phyloP scores from a whole-genome alignment of 1,139 yeast genomes.

The Geotrichum siamense region DNA sequence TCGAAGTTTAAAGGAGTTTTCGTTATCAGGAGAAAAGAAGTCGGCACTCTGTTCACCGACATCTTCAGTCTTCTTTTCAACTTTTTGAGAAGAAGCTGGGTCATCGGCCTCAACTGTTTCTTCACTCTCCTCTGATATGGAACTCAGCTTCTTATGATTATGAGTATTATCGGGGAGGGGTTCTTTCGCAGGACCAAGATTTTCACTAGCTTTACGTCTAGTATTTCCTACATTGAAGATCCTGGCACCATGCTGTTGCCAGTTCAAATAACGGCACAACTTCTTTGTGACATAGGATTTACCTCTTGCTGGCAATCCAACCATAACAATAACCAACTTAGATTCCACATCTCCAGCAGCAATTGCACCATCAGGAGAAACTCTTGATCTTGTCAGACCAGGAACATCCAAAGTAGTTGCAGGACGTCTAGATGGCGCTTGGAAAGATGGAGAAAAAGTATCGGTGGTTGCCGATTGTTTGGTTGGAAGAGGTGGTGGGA shows the following conservation, averaged over 20 bases:
- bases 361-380: constrained; percentile 76
- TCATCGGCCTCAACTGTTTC: constrained; percentile 12
- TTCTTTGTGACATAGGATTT: constrained; percentile 89
- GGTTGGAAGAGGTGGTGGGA: neutral
- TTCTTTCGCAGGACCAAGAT: constrained; percentile 61
- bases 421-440: constrained; percentile 28
- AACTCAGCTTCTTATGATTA: neutral
- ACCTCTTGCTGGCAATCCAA: constrained; percentile 89
- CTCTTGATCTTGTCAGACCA: constrained; percentile 78
- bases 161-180: constrained; percentile 60
- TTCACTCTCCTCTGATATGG: neutral
- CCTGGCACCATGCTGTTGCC: constrained; percentile 85
- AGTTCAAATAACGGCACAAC: constrained; percentile 76
- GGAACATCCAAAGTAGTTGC: constrained; percentile 89
- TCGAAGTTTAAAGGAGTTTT: constrained; percentile 55
- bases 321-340: constrained; percentile 87
- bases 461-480: neutral
- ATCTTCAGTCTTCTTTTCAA: constrained; percentile 5
- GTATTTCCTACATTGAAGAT: constrained; percentile 95
- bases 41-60: constrained; percentile 46
- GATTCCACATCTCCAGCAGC: constrained; percentile 69
- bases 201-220: constrained; percentile 58
- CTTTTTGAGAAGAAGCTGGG: neutral
- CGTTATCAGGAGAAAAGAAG: constrained; percentile 79
- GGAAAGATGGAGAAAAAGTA: constrained; percentile 4